Conservation (phyloP, 805 yeast genomes). For the Yamadazyma endophytica region DNA sequence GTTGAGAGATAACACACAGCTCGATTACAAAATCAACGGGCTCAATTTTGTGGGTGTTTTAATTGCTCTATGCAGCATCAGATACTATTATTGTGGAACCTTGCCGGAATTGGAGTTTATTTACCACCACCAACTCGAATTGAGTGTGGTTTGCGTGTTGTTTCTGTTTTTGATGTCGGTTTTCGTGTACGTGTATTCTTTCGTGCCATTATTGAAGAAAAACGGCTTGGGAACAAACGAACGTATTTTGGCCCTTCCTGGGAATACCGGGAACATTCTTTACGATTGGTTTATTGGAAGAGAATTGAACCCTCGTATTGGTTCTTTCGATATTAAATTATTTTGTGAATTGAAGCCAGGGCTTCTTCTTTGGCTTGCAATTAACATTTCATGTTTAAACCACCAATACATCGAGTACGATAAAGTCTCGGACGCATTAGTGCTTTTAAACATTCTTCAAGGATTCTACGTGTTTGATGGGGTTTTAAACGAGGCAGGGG, state of each 20-base stretch:
- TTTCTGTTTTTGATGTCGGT: slow-evolving; percentile 62
- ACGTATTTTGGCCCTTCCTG: slow-evolving; percentile 76
- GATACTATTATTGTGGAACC: slow-evolving; percentile 41
- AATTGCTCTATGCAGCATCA: slow-evolving; percentile 38
- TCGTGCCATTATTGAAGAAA: slow-evolving; percentile 46
- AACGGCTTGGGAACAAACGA: slow-evolving; percentile 59
- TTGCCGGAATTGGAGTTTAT: slow-evolving; percentile 80
- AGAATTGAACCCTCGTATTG: slow-evolving; percentile 88
- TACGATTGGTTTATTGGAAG: slow-evolving; percentile 98
- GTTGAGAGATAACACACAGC: slow-evolving; percentile 70
- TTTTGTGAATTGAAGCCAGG: slow-evolving; percentile 97
- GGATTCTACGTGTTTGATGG: slow-evolving; percentile 87
- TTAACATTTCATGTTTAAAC: slow-evolving; percentile 77
- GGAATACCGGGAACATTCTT: slow-evolving; percentile 69
- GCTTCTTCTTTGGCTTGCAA: slow-evolving; percentile 75
- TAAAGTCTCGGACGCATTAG: slow-evolving; percentile 63
- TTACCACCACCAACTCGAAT: slow-evolving; percentile 61
- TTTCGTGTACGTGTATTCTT: slow-evolving; percentile 66
- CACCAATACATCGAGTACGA: slow-evolving; percentile 67
- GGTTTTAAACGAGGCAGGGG: slow-evolving; percentile 85
- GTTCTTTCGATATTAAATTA: slow-evolving; percentile 80
- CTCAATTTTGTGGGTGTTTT: slow-evolving; percentile 44
- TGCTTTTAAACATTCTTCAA: slow-evolving; percentile 67
- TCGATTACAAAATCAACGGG: slow-evolving; percentile 83
- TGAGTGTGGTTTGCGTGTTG: slow-evolving; percentile 58